Conservation (phyloP, 352 stramenopile genomes). For the Poterioochromonas sp. region DNA sequence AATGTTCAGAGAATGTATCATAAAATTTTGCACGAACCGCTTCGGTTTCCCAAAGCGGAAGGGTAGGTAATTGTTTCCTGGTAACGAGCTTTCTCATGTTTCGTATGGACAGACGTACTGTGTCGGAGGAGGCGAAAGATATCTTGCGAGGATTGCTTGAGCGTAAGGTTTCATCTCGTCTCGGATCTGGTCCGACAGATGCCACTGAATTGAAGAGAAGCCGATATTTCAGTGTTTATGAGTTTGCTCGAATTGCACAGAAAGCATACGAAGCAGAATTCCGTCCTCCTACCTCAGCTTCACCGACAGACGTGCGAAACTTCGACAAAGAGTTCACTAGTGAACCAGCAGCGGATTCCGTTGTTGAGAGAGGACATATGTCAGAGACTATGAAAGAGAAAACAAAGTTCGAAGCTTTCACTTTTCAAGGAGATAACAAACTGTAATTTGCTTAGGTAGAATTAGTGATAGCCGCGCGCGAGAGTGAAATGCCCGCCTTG, state of each 20-base stretch:
- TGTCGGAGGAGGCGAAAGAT: conserved; percentile 75
- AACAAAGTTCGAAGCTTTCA: conserved; percentile 80
- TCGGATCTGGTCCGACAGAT: conserved; percentile 69
- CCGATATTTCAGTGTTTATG: conserved; percentile 79
- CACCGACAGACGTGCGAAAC: conserved; percentile 74
- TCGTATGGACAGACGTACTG: conserved; percentile 62
- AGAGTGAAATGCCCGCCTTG: conserved; percentile 78
- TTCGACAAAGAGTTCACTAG: conserved; percentile 85
- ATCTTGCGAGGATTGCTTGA: conserved; percentile 71
- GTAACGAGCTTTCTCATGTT: too few relatives aligned
- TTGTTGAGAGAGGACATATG: conserved; percentile 63
- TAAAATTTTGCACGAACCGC: conserved; percentile 70
- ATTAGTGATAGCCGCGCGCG: conserved; percentile 32
- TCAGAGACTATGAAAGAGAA: conserved; percentile 65
- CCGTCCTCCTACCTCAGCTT: conserved; percentile 66
- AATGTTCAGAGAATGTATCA: conserved; percentile 87
- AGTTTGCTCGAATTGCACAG: conserved; percentile 73
- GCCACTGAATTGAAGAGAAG: conserved; percentile 82
- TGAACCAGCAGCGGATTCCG: conserved; percentile 76
- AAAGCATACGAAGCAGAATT: conserved; percentile 78
- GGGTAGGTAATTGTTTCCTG: conserved; percentile 54
- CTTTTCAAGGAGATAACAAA: conserved; percentile 51
- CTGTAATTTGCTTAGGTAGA: neutral
- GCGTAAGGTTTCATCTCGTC: conserved; percentile 66
- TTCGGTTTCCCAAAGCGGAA: conserved; percentile 11